A percentile compares a stretch with the other conserved stretches of the same genome.
These are phyloP conservation scores for Hyaloperonospora arabidopsidis DNA, from an alignment of 352 stramenopile species.

Conservation along the genomic window DNA sequence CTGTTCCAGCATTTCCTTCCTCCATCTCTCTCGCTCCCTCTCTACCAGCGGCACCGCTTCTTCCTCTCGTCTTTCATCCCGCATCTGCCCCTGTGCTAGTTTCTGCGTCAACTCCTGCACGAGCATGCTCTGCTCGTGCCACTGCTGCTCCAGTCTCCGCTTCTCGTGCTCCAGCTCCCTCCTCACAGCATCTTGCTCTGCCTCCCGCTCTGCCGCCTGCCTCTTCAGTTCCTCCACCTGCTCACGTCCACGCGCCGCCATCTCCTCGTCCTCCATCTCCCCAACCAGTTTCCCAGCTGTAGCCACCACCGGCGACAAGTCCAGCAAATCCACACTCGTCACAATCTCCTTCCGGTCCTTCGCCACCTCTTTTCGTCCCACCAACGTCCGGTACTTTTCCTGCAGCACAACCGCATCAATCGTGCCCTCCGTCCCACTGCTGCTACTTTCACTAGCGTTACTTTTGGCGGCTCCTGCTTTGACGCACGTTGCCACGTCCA, in stretches of 20 bases:
- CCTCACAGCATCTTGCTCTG: constrained; percentile 12
- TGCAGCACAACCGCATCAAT: constrained; percentile 40
- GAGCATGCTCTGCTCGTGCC: constrained; percentile 12
- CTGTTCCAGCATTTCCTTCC: constrained; percentile 17
- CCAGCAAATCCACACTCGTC: constrained; percentile 35
- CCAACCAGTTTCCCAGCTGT: constrained; percentile 37
- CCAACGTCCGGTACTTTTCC: constrained; percentile 42
- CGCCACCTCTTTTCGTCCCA: constrained; percentile 36
- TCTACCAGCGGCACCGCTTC: constrained; percentile 19
- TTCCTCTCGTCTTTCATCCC: constrained; percentile 30
- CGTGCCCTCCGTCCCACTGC: constrained; percentile 12
- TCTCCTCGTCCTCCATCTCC: constrained; percentile 35
- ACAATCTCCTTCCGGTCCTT: constrained; percentile 12
- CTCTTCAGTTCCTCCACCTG: constrained; percentile 25
- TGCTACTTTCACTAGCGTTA: too few relatives aligned
- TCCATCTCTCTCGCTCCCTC: constrained; percentile 18
- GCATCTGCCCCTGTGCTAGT: constrained; percentile 27
- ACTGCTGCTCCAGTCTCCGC: constrained; percentile 11
- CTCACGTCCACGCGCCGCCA: constrained; percentile 26
- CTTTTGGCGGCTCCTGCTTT: constrained; percentile 5
- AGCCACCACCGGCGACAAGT: constrained; percentile 39
- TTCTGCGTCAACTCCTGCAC: constrained; percentile 11
- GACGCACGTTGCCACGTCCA: constrained; percentile 57
- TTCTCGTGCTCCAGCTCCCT: constrained; percentile 14
- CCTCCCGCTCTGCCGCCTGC: constrained; percentile 20